phyloP scores from a whole-genome alignment of 1,284 basidiomycete genomes.

The Taiwanofungus camphoratus region DNA sequence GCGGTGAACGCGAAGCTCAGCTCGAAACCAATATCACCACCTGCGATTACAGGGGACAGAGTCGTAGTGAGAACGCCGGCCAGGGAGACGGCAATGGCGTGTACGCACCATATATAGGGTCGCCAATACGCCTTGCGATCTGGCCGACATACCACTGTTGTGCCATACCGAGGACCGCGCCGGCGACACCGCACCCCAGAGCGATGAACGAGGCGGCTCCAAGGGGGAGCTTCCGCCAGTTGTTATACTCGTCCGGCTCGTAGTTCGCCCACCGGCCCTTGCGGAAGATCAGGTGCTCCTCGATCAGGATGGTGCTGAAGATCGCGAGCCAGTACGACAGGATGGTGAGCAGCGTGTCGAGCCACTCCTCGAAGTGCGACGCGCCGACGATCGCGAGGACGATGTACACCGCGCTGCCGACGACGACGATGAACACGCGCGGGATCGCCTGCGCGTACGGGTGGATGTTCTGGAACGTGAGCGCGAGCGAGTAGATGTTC shows the following conservation, averaged over 20 bases:
- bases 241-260: conserved; percentile 27
- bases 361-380: conserved; percentile 28
- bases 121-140: conserved; percentile 19
- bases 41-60: background rate
- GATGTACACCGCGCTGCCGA: conserved; percentile 30
- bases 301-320: conserved; percentile 27
- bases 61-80: too few relatives aligned
- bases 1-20: conserved; percentile 26
- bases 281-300: conserved; percentile 34
- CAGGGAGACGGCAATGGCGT: background rate
- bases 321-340: conserved; percentile 31
- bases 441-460: conserved; percentile 30
- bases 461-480: conserved; percentile 31
- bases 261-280: conserved; percentile 26
- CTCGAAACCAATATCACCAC: conserved; percentile 29
- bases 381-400: conserved; percentile 32
- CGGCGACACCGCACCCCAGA: conserved; percentile 23
- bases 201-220: conserved; percentile 27
- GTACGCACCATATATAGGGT: conserved; percentile 6
- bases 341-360: conserved; percentile 29
- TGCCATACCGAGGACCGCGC: conserved; percentile 28
- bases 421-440: conserved; percentile 30
- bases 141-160: conserved; percentile 27
- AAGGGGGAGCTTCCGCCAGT: conserved; percentile 22
- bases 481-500: conserved; percentile 30